These are phyloP conservation scores for Kodamaea ohmeri DNA, from an alignment of 1,139 yeast genomes.

Conservation along the genomic window DNA sequence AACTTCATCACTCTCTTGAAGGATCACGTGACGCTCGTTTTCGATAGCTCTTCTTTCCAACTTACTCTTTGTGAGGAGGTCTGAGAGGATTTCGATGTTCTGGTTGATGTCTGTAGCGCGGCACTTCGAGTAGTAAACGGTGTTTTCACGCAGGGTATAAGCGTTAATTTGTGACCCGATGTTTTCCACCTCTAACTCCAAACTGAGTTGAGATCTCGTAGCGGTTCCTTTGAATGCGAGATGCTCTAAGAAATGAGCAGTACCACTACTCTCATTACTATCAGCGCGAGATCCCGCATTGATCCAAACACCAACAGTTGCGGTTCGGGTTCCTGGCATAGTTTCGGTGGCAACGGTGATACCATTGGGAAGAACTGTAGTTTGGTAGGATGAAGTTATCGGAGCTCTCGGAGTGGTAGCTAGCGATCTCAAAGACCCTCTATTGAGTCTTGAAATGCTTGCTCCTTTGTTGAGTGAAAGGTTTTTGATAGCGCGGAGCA, in stretches of 20 bases:
- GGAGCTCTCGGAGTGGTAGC: conserved; percentile 4
- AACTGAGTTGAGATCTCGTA: conserved; percentile 73
- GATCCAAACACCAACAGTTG: conserved; percentile 96
- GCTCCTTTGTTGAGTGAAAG: conserved; percentile 1
- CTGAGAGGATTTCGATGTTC: conserved; percentile 85
- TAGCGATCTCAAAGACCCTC: not conserved
- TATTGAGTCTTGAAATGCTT: too few relatives aligned
- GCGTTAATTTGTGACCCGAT: conserved; percentile 97
- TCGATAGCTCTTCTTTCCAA: conserved; percentile 84
- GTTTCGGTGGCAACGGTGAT: conserved; percentile 89
- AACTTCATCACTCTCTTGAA: conserved; percentile 96
- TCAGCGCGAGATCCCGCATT: conserved; percentile 99
- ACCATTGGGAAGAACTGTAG: conserved; percentile 75
- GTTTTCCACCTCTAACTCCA: conserved; percentile 92
- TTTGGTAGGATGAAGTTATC: conserved; percentile 26
- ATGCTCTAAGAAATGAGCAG: conserved; percentile 96
- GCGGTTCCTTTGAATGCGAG: conserved; percentile 93
- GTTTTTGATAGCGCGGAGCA: too few relatives aligned
- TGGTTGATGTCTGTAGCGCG: conserved; percentile 76
- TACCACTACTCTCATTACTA: conserved; percentile 78
- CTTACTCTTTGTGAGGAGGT: conserved; percentile 81
- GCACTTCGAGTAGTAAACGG: conserved; percentile 93
- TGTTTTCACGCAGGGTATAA: conserved; percentile 93
- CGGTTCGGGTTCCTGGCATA: conserved; percentile 86
- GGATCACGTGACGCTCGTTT: conserved; percentile 92